phyloP scores from a whole-genome alignment of 495 filamentous ascomycete genomes.

The Lindgomyces ingoldianus region DNA sequence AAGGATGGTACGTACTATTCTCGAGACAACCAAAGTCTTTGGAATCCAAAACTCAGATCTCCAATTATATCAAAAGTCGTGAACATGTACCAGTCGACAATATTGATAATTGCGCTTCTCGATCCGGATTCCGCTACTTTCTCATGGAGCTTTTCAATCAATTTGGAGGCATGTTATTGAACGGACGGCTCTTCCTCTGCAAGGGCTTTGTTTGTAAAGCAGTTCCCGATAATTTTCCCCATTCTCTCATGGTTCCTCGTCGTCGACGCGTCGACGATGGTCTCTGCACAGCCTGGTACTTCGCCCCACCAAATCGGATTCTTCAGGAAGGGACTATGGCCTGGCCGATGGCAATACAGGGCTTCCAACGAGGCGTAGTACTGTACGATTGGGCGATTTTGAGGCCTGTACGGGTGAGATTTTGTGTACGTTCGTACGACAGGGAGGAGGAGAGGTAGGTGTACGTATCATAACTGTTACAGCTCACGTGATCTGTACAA shows the following conservation, averaged over 20 bases:
- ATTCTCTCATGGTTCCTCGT: conserved; percentile 3
- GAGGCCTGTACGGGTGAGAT: too few relatives aligned
- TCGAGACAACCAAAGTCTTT: conserved; percentile 1
- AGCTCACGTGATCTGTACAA: too few relatives aligned
- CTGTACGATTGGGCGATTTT: too few relatives aligned
- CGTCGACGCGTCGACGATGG: conserved; percentile 7
- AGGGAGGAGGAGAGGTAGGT: too few relatives aligned
- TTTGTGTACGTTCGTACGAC: too few relatives aligned
- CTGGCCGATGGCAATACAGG: conserved; percentile 6
- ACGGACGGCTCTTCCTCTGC: neutral
- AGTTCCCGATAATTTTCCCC: neutral
- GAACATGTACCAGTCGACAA: conserved; percentile 11
- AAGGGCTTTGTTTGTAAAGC: conserved; percentile 3
- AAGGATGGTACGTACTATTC: neutral
- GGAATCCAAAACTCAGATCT: conserved; percentile 7
- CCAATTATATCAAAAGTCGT: conserved; percentile 9
- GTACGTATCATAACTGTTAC: too few relatives aligned
- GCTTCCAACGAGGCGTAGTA: too few relatives aligned
- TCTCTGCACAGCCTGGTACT: neutral
- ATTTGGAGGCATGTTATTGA: neutral
- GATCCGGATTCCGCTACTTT: neutral
- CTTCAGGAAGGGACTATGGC: conserved; percentile 5
- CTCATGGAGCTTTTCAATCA: conserved; percentile 3
- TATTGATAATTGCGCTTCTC: neutral
- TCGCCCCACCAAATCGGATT: conserved; percentile 17